These are phyloP conservation scores for Psilocybe subaeruginosa DNA, from an alignment of 768 basidiomycete species.

Conservation along the genomic window DNA sequence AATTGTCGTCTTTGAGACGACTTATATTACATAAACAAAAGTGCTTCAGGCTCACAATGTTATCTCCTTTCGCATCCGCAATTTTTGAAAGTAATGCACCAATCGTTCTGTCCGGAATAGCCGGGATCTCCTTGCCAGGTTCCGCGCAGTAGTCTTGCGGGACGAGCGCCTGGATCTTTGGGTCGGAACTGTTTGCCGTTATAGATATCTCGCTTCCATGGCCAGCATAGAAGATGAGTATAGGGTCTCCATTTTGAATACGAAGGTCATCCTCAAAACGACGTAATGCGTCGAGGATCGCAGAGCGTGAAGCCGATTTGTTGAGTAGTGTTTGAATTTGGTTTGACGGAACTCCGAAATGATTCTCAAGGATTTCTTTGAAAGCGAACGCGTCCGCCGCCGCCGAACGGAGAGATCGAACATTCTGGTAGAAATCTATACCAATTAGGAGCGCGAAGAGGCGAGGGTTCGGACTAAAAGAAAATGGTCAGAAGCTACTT, in stretches of 20 bases:
- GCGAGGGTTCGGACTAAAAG: neutral
- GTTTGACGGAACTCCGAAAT: constrained; percentile 2
- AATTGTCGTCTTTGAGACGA: too few species aligned
- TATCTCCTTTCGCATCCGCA: constrained; percentile 16
- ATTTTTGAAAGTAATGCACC: constrained; percentile 4
- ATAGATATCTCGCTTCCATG: constrained; percentile 11
- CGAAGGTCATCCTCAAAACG: neutral
- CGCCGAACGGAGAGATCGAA: constrained; percentile 8
- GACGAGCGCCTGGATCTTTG: constrained; percentile 6
- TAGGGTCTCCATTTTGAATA: constrained; percentile 12
- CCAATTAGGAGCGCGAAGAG: constrained; percentile 15
- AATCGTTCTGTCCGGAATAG: constrained; percentile 9
- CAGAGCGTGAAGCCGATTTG: constrained; percentile 4
- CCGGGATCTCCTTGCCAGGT: neutral
- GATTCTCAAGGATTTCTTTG: constrained; percentile 9
- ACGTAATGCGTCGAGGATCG: constrained; percentile 10
- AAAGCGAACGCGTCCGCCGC: constrained; percentile 5
- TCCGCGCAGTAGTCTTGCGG: constrained; percentile 13
- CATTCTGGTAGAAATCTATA: constrained; percentile 8
- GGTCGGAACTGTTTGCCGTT: neutral
- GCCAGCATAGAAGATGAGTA: constrained; percentile 17
- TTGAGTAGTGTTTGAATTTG: constrained; percentile 11
- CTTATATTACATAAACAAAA: too few species aligned
- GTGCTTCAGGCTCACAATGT: constrained; percentile 12
- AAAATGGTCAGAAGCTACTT: neutral